These are phyloP conservation scores for Erythrophleum ivorense DNA, from an alignment of 331 rosid genomes.

Conservation along the genomic window DNA sequence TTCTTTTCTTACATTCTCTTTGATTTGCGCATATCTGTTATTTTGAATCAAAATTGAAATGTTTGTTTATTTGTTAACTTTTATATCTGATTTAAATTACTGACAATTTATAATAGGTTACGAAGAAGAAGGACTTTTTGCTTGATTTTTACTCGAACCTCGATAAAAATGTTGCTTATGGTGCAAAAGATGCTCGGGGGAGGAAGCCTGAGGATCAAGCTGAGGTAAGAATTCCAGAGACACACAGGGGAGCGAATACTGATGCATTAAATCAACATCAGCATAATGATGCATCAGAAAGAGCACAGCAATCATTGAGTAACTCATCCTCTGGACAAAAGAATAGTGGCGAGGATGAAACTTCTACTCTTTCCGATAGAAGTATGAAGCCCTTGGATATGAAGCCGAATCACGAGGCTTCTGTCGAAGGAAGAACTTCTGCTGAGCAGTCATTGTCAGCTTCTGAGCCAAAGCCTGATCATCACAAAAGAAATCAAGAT, in stretches of 20 bases:
- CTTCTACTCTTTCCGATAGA: slow-evolving; percentile 38
- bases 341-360: slow-evolving; percentile 45
- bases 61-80: slow-evolving; percentile 21
- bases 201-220: slow-evolving; percentile 51
- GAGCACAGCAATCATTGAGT: slow-evolving; percentile 33
- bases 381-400: slow-evolving; percentile 40
- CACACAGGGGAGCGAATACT: slow-evolving; percentile 20
- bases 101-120: slow-evolving; percentile 58
- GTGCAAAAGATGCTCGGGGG: slow-evolving; percentile 56
- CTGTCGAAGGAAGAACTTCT: slow-evolving; percentile 40
- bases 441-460: slow-evolving; percentile 41
- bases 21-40: background rate
- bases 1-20: background rate
- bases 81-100: background rate
- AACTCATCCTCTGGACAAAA: slow-evolving; percentile 38
- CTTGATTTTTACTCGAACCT: slow-evolving; percentile 84
- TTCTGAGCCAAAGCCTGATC: slow-evolving; percentile 57
- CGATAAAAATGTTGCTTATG: slow-evolving; percentile 82
- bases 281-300: slow-evolving; percentile 37
- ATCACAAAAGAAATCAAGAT: slow-evolving; percentile 81
- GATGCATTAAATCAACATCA: slow-evolving; percentile 37
- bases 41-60: background rate
- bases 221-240: slow-evolving; percentile 49
- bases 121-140: slow-evolving; percentile 86
- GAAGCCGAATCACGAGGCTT: slow-evolving; percentile 43